Conservation (phyloP, 2,329 filamentous ascomycete genomes). For the Xylariomycetidae sp. region DNA sequence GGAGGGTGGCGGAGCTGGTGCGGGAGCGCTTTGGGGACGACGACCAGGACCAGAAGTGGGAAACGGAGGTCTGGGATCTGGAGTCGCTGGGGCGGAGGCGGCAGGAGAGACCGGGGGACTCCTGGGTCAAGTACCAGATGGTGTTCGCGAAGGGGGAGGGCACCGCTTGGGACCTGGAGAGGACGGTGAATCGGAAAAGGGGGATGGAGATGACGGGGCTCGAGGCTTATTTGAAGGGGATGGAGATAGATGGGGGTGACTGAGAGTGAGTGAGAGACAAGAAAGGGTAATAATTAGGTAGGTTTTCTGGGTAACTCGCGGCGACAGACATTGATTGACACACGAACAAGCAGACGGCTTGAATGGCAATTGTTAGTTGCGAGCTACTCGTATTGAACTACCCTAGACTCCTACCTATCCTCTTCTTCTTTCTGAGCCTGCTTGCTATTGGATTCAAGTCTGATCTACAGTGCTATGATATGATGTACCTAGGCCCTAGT, state of each 20-base stretch:
- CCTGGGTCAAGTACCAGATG: conserved; percentile 47
- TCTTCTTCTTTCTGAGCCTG: no score
- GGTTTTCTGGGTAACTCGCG: no score
- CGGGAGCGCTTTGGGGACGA: conserved; percentile 33
- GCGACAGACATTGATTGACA: no score
- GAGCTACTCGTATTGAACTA: no score
- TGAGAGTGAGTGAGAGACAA: not conserved
- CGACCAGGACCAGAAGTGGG: conserved; percentile 26
- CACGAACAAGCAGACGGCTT: no score
- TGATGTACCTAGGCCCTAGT: no score
- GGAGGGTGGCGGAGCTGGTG: conserved; percentile 42
- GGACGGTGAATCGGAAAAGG: conserved; percentile 41
- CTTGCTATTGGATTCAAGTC: no score
- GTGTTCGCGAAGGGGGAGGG: conserved; percentile 49
- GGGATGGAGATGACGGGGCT: conserved; percentile 36
- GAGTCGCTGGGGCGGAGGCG: conserved; percentile 37
- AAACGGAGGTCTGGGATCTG: conserved; percentile 38
- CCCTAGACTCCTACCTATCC: no score
- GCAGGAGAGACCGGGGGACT: conserved; percentile 37
- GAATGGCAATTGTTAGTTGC: no score
- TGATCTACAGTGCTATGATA: no score
- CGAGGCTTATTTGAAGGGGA: conserved; percentile 29
- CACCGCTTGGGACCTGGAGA: conserved; percentile 45
- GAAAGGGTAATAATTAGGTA: no score
- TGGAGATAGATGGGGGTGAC: conserved; percentile 4